phyloP scores from a whole-genome alignment of 257 asterid genomes.

The Verbascum thapsus region DNA sequence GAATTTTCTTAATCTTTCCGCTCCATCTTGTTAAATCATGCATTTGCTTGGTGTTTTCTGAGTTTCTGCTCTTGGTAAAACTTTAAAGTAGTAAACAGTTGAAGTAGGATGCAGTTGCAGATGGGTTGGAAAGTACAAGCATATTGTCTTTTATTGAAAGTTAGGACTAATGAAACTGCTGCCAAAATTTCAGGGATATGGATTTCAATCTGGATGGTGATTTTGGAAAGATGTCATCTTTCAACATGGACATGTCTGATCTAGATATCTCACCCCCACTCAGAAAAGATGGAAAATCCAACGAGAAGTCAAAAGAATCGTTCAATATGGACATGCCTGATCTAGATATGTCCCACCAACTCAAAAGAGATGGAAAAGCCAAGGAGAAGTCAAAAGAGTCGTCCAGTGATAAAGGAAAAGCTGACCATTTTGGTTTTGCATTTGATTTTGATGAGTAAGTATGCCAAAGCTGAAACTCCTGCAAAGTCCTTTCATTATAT shows the following conservation, averaged over 20 bases:
- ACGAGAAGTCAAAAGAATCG: constrained; percentile 69
- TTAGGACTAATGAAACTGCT: constrained; percentile 32
- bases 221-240: constrained; percentile 78
- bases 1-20: constrained; percentile 6
- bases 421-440: constrained; percentile 60
- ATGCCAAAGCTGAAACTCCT: constrained; percentile 21
- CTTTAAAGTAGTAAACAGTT: constrained; percentile 12
- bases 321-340: too few species aligned
- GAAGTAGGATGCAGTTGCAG: constrained; percentile 19
- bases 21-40: constrained; percentile 21
- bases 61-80: constrained; percentile 17
- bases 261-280: constrained; percentile 72
- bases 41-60: constrained; percentile 14
- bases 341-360: too few species aligned
- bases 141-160: constrained; percentile 3
- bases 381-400: constrained; percentile 56
- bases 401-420: constrained; percentile 48
- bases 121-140: constrained; percentile 14
- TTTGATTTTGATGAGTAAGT: constrained; percentile 90
- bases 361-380: constrained; percentile 53
- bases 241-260: constrained; percentile 80
- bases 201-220: constrained; percentile 82
- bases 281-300: constrained; percentile 56
- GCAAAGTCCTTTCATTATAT: constrained; percentile 1
- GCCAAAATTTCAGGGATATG: constrained; percentile 65